phyloP scores from a whole-genome alignment of 2,329 filamentous ascomycete genomes.

The Endocalyx cinctus region DNA sequence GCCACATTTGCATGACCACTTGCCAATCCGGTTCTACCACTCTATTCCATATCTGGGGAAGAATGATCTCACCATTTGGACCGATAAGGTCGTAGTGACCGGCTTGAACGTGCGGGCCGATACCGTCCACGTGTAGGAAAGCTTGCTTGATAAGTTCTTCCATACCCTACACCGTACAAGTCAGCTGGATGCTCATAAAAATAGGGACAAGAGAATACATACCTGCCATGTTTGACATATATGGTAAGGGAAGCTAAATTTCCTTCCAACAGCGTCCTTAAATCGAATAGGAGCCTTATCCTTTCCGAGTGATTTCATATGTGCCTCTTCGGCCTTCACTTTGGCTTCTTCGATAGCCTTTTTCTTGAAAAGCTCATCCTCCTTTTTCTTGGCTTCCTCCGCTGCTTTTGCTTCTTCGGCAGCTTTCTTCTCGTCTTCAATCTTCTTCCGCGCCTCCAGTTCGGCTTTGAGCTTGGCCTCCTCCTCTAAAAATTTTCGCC shows the following conservation, averaged over 20 bases:
- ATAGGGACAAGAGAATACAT: conserved; percentile 31
- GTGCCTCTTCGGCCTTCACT: conserved; percentile 38
- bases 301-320: conserved; percentile 44
- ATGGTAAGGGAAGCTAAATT: conserved; percentile 88
- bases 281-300: conserved; percentile 77
- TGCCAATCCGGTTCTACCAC: conserved; percentile 74
- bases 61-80: conserved; percentile 76
- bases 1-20: conserved; percentile 64
- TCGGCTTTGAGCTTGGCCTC: conserved; percentile 32
- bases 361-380: conserved; percentile 51
- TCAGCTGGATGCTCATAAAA: conserved; percentile 2
- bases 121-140: conserved; percentile 71
- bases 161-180: conserved; percentile 60
- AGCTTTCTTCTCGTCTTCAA: conserved; percentile 33
- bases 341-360: conserved; percentile 43
- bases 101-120: conserved; percentile 70
- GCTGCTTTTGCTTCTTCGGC: conserved; percentile 40
- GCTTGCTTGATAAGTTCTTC: conserved; percentile 82
- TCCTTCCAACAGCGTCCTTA: conserved; percentile 85
- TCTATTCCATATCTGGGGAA: conserved; percentile 77
- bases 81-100: conserved; percentile 79
- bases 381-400: conserved; percentile 49
- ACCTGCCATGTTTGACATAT: conserved; percentile 81
- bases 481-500: conserved; percentile 15
- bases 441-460: conserved; percentile 30